Evolutionary conservation across 139 green algal species (phyloP), one percentile per base, ranked within the genome.

Genomic region (Coelastrella sp.): DNA sequence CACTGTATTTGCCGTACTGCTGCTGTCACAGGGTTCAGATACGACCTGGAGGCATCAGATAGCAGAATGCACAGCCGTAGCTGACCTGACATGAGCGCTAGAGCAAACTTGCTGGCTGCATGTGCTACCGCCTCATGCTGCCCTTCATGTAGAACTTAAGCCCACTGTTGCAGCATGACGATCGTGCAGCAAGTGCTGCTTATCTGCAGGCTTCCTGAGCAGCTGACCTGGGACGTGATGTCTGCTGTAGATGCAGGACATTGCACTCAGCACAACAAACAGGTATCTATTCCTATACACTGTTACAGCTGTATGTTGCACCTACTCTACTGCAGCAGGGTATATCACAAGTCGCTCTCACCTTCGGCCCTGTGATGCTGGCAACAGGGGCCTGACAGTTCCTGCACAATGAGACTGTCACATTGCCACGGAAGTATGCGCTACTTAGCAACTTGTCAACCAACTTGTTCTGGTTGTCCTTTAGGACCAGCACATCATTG

Each of bases 331-430:
- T 37, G 59, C 59, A 67, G 21, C 23, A 30, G 13, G 23, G 27
- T 67, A 32, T 13, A n/a, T 67, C 8, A 13, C 59, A 67, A 67
- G 15, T 57, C 45, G 45, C 5, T 17, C 71, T 17, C 15, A 80
- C 72, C 72, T 80, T 45, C 5, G 72, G 72, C 15, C 72, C 72
- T 25, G 51, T 80, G 27, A 80, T 34, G n/a, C 32, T 27, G 43
- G 72, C 72, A 7, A 25, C 45, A 0, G 72, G 72, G 5, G 43
- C 45, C 23, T 19, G 13, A 53, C 72, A 80, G 2, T 41, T 34
- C 15, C 7, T 30, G 48, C 72, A 80, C 11, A 34, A 35, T 0
- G 32, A 27, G 11, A 80, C 72, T 6, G 32, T 66, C 11, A 62
- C 51, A n/a, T 15, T 80, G 48, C 72, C 72, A 3, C 13, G 64